Percentiles rank a stretch among this genome's conserved stretches.
Conservation (phyloP, 352 stramenopile species). For the Pythium pyrilobum region DNA sequence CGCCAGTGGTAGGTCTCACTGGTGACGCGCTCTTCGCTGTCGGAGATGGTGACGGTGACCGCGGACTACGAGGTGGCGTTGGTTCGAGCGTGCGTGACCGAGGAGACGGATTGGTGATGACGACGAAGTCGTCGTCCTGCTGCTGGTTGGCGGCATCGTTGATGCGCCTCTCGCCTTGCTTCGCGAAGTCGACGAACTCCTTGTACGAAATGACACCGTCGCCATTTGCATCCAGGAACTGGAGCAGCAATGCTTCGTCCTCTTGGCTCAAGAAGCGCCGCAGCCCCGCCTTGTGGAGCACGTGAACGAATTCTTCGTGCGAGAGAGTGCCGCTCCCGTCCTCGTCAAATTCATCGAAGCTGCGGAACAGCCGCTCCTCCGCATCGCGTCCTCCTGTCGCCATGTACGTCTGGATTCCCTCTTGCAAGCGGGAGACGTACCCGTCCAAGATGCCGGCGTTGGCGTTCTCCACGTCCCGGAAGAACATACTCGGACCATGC, state of each 20-base stretch:
- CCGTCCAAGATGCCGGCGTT: slow-evolving; percentile 34
- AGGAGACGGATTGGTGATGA: neutral
- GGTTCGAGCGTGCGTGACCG: neutral
- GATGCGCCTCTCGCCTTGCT: slow-evolving; percentile 33
- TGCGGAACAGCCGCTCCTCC: slow-evolving; percentile 29
- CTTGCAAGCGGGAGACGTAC: slow-evolving; percentile 50
- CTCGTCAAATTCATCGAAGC: slow-evolving; percentile 55
- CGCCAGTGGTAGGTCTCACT: neutral
- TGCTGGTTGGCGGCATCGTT: slow-evolving; percentile 18
- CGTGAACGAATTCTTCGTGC: slow-evolving; percentile 54
- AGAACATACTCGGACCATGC: slow-evolving; percentile 41
- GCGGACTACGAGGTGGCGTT: slow-evolving; percentile 6
- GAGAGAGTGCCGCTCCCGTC: slow-evolving; percentile 54
- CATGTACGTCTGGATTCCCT: slow-evolving; percentile 51
- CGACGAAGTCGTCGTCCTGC: neutral
- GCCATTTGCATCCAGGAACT: slow-evolving; percentile 63
- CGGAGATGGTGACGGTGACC: slow-evolving; percentile 2
- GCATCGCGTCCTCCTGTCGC: slow-evolving; percentile 46
- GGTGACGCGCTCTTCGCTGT: slow-evolving; percentile 8
- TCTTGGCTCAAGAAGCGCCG: slow-evolving; percentile 55
- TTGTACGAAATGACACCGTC: slow-evolving; percentile 56
- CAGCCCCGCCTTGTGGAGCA: slow-evolving; percentile 57
- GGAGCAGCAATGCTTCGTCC: slow-evolving; percentile 55
- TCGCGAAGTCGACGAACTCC: slow-evolving; percentile 66
- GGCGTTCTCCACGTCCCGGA: slow-evolving; percentile 16